Evolutionary conservation across 2,329 filamentous ascomycete species (phyloP).

Genomic region (Ophiostoma angusticollis): DNA sequence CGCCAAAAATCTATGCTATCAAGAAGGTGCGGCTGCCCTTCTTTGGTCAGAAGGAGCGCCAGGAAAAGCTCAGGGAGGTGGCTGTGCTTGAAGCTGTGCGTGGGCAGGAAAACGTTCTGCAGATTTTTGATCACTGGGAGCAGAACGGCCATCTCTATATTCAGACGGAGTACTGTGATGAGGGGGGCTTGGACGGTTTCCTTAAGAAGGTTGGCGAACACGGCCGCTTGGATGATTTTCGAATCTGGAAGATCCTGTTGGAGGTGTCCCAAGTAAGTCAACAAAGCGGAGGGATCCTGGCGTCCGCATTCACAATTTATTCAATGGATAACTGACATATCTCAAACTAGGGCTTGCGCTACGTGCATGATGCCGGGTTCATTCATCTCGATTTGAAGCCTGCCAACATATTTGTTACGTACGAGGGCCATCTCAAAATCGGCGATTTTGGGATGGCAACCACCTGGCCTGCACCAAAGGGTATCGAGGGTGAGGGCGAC

Average conservation of each 20-base stretch:
- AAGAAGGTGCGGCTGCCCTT: conserved; percentile 84
- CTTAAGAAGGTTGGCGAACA: conserved; percentile 69
- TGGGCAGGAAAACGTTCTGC: conserved; percentile 72
- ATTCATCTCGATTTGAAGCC: conserved; percentile 79
- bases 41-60: conserved; percentile 65
- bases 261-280: conserved; percentile 62
- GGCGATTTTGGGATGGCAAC: conserved; percentile 78
- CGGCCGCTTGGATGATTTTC: conserved; percentile 86
- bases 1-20: conserved; percentile 66
- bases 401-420: conserved; percentile 70
- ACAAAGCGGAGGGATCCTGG: no score
- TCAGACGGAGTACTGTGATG: conserved; percentile 93
- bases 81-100: conserved; percentile 62
- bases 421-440: conserved; percentile 72
- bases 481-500: conserved; percentile 84
- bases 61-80: conserved; percentile 74
- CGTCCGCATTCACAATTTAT: no score
- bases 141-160: conserved; percentile 79
- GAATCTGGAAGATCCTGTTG: conserved; percentile 94
- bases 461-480: conserved; percentile 58
- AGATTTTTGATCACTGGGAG: conserved; percentile 81
- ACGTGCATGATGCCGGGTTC: conserved; percentile 79
- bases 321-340: conserved; percentile 20
- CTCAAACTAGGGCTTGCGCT: conserved; percentile 66
- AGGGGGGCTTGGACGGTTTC: conserved; percentile 80